A percentile compares a stretch with the other conserved stretches of the same genome.
Conservation (phyloP, 495 filamentous ascomycete species). For the Xylaria castorea region DNA sequence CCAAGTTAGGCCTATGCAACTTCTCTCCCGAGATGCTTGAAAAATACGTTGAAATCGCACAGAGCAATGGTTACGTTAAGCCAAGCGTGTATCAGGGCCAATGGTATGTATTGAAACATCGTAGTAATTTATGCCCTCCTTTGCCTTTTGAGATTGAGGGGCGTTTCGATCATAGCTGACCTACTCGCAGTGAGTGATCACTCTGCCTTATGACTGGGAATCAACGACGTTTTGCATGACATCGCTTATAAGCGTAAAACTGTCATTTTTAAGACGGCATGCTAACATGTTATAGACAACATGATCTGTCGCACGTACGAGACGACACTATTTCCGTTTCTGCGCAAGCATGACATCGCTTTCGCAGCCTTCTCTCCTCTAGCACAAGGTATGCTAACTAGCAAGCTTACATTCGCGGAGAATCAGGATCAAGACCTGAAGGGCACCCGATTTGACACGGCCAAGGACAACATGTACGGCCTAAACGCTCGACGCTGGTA, state of each 20-base stretch:
- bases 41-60: conserved; percentile 41
- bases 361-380: conserved; percentile 32
- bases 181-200: background rate
- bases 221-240: background rate
- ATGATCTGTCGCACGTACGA: conserved; percentile 47
- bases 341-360: conserved; percentile 44
- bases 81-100: conserved; percentile 58
- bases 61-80: conserved; percentile 48
- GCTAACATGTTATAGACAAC: conserved; percentile 27
- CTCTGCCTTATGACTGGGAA: background rate
- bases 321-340: conserved; percentile 47
- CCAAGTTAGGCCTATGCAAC: conserved; percentile 8
- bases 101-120: conserved; percentile 35
- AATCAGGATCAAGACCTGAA: conserved; percentile 5
- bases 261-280: background rate
- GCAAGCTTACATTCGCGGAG: conserved; percentile 31
- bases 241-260: background rate
- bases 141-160: background rate
- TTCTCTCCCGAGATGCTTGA: background rate
- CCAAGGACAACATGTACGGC: background rate
- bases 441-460: background rate
- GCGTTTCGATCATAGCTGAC: background rate
- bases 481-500: conserved; percentile 35
- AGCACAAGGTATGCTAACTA: conserved; percentile 38
- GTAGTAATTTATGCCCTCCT: background rate